phyloP scores from a whole-genome alignment of 805 yeast species.

The Cyberlindnera subsufficiens region DNA sequence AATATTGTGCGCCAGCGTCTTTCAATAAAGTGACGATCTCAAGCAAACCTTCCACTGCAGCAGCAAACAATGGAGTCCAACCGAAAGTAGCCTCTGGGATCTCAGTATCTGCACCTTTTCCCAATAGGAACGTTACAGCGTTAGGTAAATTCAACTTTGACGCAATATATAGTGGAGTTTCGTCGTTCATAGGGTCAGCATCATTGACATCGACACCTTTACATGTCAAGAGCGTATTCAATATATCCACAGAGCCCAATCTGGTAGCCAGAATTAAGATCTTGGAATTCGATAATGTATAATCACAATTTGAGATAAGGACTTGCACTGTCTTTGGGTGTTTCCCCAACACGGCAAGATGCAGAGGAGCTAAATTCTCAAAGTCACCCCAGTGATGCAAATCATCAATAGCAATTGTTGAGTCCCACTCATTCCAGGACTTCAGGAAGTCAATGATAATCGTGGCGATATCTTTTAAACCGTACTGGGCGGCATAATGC shows the following conservation, averaged over 20 bases:
- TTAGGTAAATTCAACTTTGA: slow-evolving; percentile 53
- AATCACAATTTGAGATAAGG: slow-evolving; percentile 41
- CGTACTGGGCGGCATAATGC: slow-evolving; percentile 87
- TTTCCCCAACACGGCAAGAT: slow-evolving; percentile 73
- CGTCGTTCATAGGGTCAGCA: slow-evolving; percentile 53
- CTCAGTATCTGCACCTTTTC: slow-evolving; percentile 65
- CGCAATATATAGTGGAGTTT: slow-evolving; percentile 82
- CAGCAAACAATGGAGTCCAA: slow-evolving; percentile 91
- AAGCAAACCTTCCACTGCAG: slow-evolving; percentile 77
- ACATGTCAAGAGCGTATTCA: slow-evolving; percentile 45
- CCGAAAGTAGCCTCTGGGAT: slow-evolving; percentile 74
- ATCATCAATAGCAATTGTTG: slow-evolving; percentile 49
- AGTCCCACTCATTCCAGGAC: slow-evolving; percentile 55
- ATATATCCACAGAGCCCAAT: slow-evolving; percentile 51
- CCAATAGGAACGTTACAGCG: slow-evolving; percentile 49
- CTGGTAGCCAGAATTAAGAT: slow-evolving; percentile 56
- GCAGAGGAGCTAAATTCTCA: slow-evolving; percentile 76
- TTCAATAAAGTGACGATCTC: slow-evolving; percentile 53
- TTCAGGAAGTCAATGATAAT: slow-evolving; percentile 50
- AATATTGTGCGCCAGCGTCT: slow-evolving; percentile 45
- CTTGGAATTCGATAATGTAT: slow-evolving; percentile 43
- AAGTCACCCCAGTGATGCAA: slow-evolving; percentile 57
- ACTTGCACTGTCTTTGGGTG: slow-evolving; percentile 73
- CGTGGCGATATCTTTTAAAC: slow-evolving; percentile 57
- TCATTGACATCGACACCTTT: slow-evolving; percentile 62